Percentiles rank a stretch among this genome's conserved stretches.
These are phyloP conservation scores for Aurinia saxatilis DNA, from an alignment of 345 rosid species.

Conservation along the genomic window DNA sequence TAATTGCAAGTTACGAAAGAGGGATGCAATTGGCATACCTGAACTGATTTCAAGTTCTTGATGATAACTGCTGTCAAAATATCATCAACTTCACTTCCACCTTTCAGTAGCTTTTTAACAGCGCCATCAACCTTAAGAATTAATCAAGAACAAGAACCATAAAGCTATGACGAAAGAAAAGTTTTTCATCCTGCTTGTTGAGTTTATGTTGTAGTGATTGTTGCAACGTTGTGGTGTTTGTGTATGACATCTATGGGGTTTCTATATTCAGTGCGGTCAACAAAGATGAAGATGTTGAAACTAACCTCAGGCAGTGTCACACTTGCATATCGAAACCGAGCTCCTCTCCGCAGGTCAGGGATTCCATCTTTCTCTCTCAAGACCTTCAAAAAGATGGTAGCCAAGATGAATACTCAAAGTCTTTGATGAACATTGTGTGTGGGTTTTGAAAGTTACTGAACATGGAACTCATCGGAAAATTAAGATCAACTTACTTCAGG, in stretches of 20 bases:
- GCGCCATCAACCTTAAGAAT: conserved; percentile 55
- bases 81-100: conserved; percentile 71
- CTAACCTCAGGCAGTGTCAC: conserved; percentile 75
- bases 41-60: conserved; percentile 69
- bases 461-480: conserved; percentile 25
- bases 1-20: conserved; percentile 1
- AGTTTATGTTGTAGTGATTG: neutral
- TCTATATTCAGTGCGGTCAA: neutral
- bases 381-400: conserved; percentile 34
- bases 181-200: neutral
- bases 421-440: neutral
- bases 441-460: neutral
- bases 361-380: conserved; percentile 83
- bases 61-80: conserved; percentile 59
- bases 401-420: neutral
- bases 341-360: conserved; percentile 83
- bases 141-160: conserved; percentile 17
- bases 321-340: conserved; percentile 82
- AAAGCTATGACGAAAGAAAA: conserved; percentile 9
- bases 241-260: neutral
- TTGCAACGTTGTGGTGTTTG: neutral
- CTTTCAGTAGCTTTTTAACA: conserved; percentile 51
- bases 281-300: conserved; percentile 17
- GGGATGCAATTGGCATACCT: conserved; percentile 36
- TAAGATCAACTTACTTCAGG: conserved; percentile 76